Percentiles rank a stretch among this genome's conserved stretches.
Conservation (phyloP, 805 yeast species). For the Candida sonorensis region DNA sequence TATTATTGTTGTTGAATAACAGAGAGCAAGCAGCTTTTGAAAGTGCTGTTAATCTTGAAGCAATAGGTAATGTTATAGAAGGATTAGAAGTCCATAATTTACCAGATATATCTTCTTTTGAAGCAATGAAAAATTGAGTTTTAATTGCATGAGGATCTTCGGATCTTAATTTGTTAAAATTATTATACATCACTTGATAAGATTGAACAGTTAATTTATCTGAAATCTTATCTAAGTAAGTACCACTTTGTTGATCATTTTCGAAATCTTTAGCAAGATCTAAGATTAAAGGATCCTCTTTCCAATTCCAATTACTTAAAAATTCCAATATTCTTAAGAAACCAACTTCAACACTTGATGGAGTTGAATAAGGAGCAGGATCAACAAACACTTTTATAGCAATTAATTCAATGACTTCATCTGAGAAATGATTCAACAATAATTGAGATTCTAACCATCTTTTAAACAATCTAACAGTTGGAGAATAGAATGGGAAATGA, state of each 20-base stretch:
- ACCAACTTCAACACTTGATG: conserved; percentile 75
- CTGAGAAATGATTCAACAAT: conserved; percentile 61
- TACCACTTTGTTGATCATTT: conserved; percentile 17
- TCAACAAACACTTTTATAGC: conserved; percentile 83
- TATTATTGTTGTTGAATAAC: conserved; percentile 27
- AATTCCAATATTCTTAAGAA: conserved; percentile 68
- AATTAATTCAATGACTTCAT: conserved; percentile 75
- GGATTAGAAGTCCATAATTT: conserved; percentile 58
- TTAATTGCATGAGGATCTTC: conserved; percentile 77
- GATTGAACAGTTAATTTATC: conserved; percentile 59
- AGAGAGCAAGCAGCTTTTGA: conserved; percentile 66
- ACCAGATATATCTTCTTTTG: conserved; percentile 83
- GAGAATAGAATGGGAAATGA: conserved; percentile 65
- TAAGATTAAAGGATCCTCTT: conserved; percentile 72
- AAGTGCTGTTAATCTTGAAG: conserved; percentile 81
- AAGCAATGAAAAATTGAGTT: conserved; percentile 75
- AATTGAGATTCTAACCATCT: conserved; percentile 85
- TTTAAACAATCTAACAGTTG: conserved; percentile 80
- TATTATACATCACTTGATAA: conserved; percentile 53
- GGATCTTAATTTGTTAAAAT: conserved; percentile 62
- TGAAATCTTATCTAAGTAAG: conserved; percentile 37
- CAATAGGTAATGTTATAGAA: conserved; percentile 56
- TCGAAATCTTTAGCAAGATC: conserved; percentile 56
- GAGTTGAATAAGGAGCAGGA: conserved; percentile 76
- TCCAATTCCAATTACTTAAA: conserved; percentile 90